Base-by-base conservation (phyloP, 2,329 filamentous ascomycete genomes). In the Cercospora sp. region DNA sequence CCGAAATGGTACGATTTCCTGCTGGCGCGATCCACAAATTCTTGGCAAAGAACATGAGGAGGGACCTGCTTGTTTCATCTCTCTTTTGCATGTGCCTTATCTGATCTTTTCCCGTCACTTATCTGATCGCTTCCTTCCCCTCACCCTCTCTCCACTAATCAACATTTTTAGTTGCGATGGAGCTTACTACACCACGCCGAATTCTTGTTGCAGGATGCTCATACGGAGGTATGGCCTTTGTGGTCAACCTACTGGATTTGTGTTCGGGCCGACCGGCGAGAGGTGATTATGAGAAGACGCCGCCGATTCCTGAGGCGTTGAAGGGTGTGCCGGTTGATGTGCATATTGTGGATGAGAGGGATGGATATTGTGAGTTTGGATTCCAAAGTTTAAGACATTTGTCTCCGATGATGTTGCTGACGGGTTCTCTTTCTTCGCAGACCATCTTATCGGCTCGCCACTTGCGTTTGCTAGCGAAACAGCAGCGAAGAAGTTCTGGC, bases 271-370 rank as follows among this genome's bases (percentile, higher is more conserved):
- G 64, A 39, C 59, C 67, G 18, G 62, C 67, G 5, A 45, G 69
- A 39, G 66, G 62, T 1, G 60, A 66, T 18, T 65, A 63, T 42
- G 30, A 59, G 33, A 60, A 68, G 42, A 65, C 66, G 20, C 58
- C 53, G n/a, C 70, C 64, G 28, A 60, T 62, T 59, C 31, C 67
- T 28, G 62, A 62, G 31, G 64, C 70, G 12, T 58, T 66, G 59
- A 68, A 66, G 60, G 66, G 70, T 30, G 59, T 76, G 74, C 80
- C 84, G 75, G 79, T 92, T 13, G 85, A 92, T 42, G 88, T 94
- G 61, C 93, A 90, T 23, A 85, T 94, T 23, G 87, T 92, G 26
- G 91, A 94, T 74, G 90, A 93, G 78, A 83, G 90, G n/a, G 91
- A 94, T 81, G 91, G 91, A n/a, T 93, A 88, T 77, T 93, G 91